Percentiles rank a stretch among this genome's conserved stretches.
phyloP scores from a whole-genome alignment of 768 basidiomycete species.

The Rhizopogon vinicolor region DNA sequence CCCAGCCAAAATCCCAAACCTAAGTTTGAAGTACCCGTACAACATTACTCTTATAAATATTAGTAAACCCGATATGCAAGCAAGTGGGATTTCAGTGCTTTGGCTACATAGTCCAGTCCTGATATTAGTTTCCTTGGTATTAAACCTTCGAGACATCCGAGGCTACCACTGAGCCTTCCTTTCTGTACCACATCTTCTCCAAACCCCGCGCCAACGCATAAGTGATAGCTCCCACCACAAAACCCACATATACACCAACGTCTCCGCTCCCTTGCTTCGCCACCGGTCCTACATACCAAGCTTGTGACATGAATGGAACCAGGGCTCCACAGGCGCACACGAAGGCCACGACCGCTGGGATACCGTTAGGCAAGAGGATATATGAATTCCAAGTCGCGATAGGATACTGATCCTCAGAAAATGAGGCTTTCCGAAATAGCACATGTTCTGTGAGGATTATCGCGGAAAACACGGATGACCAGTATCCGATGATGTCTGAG shows the following conservation, averaged over 20 bases:
- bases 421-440: slow-evolving; percentile 34
- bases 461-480: slow-evolving; percentile 31
- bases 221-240: slow-evolving; percentile 24
- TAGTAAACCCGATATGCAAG: too few relatives aligned
- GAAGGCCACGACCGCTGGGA: slow-evolving; percentile 38
- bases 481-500: slow-evolving; percentile 41
- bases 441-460: slow-evolving; percentile 41
- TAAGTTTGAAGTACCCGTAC: too few relatives aligned
- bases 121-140: too few relatives aligned
- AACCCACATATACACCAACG: slow-evolving; percentile 40
- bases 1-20: too few relatives aligned
- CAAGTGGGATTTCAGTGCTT: too few relatives aligned
- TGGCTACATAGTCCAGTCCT: too few relatives aligned
- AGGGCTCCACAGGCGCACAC: slow-evolving; percentile 34
- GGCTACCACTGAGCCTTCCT: background rate
- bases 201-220: slow-evolving; percentile 26
- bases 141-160: too few relatives aligned
- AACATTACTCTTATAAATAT: too few relatives aligned
- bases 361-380: slow-evolving; percentile 32
- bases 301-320: slow-evolving; percentile 48
- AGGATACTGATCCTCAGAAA: slow-evolving; percentile 31
- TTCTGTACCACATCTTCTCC: slow-evolving; percentile 18
- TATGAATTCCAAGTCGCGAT: slow-evolving; percentile 32
- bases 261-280: slow-evolving; percentile 42
- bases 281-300: slow-evolving; percentile 47